Conservation (phyloP, 495 filamentous ascomycete species). For the Lasiosphaeriaceae sp. region DNA sequence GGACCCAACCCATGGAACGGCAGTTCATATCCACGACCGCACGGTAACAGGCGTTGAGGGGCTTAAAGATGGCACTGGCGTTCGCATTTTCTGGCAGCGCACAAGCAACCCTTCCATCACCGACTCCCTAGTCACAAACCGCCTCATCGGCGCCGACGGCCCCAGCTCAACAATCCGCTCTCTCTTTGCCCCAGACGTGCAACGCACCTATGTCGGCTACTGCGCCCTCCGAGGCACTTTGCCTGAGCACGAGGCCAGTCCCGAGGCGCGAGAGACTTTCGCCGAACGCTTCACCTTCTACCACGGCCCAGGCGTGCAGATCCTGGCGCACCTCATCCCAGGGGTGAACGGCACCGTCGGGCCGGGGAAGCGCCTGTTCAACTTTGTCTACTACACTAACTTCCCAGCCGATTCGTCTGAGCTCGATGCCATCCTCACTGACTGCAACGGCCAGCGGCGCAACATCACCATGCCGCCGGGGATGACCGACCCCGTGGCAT, state of each 20-base stretch:
- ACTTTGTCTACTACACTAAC: constrained; percentile 58
- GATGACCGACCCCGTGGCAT: constrained; percentile 36
- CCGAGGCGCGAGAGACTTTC: constrained; percentile 60
- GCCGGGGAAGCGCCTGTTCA: constrained; percentile 46
- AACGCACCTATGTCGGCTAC: constrained; percentile 53
- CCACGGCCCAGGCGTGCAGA: constrained; percentile 38
- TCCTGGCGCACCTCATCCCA: constrained; percentile 52
- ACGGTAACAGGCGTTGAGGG: constrained; percentile 43
- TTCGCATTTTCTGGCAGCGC: constrained; percentile 36
- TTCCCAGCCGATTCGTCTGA: constrained; percentile 43
- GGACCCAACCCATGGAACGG: constrained; percentile 33
- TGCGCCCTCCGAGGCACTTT: constrained; percentile 53
- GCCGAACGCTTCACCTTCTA: constrained; percentile 53
- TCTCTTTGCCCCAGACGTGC: constrained; percentile 40
- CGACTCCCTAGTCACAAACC: constrained; percentile 36
- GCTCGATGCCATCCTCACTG: constrained; percentile 50
- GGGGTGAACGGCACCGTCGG: constrained; percentile 45
- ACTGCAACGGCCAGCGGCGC: constrained; percentile 41
- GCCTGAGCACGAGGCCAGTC: constrained; percentile 70
- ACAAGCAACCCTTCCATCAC: constrained; percentile 25
- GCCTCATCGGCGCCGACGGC: constrained; percentile 55
- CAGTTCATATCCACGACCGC: constrained; percentile 44
- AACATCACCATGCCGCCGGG: constrained; percentile 49
- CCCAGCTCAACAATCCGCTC: constrained; percentile 49
- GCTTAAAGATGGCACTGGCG: constrained; percentile 22